These are phyloP conservation scores for Pichia nanzhaoensis DNA, from an alignment of 805 yeast species.

Conservation along the genomic window DNA sequence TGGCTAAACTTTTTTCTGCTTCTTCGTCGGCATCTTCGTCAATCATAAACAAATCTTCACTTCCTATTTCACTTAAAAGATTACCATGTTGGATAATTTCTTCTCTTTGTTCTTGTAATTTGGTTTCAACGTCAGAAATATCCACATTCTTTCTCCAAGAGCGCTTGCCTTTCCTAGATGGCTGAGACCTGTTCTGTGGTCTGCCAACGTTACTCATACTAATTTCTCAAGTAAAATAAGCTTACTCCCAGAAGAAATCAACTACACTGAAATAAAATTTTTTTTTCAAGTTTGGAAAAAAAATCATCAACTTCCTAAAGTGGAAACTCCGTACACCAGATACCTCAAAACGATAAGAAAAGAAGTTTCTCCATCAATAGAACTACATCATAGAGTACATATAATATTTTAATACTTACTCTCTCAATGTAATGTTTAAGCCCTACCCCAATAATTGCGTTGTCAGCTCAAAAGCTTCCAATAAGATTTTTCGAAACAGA, in stretches of 20 bases:
- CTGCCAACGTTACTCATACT: slow-evolving; percentile 34
- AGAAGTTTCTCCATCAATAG: too few species aligned
- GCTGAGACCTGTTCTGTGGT: slow-evolving; percentile 55
- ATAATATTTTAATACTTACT: too few species aligned
- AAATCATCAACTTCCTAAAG: neutral
- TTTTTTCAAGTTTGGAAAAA: too few species aligned
- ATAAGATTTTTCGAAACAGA: neutral
- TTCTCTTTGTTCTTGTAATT: slow-evolving; percentile 64
- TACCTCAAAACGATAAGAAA: neutral
- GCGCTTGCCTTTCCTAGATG: slow-evolving; percentile 86
- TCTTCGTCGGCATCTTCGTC: slow-evolving; percentile 61
- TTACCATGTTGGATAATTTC: slow-evolving; percentile 46
- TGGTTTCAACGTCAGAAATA: slow-evolving; percentile 66
- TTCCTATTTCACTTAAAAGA: slow-evolving; percentile 33
- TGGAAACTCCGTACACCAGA: slow-evolving; percentile 5
- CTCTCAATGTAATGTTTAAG: neutral
- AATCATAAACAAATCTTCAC: slow-evolving; percentile 49
- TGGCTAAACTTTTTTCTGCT: slow-evolving; percentile 33
- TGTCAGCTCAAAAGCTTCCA: neutral
- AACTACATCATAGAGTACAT: too few species aligned
- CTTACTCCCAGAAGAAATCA: neutral
- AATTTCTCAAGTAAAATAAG: too few species aligned
- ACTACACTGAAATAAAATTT: too few species aligned
- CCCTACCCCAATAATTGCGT: neutral
- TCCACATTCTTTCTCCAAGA: slow-evolving; percentile 94